Percentiles rank a stretch among this genome's conserved stretches.
Conservation (phyloP, 352 stramenopile genomes). For the Phytophthora uliginosa region DNA sequence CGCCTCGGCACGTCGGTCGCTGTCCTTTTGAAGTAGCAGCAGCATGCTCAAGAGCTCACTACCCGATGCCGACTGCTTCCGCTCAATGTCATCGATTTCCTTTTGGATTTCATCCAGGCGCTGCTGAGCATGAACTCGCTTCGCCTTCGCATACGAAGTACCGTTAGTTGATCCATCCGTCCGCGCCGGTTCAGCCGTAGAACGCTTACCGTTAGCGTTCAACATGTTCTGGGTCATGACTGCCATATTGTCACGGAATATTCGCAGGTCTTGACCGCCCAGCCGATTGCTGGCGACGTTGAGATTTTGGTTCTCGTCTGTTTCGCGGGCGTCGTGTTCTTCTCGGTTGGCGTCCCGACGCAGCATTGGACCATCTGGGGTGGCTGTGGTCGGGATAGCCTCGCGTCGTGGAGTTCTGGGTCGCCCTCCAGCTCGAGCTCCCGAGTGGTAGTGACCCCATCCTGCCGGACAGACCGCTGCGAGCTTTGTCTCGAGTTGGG, state of each 20-base stretch:
- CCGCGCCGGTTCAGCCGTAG: background rate
- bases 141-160: background rate
- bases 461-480: background rate
- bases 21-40: conserved; percentile 9
- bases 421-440: no score
- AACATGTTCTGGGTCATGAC: background rate
- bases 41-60: conserved; percentile 6
- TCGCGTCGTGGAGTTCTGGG: background rate
- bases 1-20: background rate
- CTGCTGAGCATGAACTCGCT: background rate
- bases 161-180: background rate
- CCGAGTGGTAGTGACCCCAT: background rate
- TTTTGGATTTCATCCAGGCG: background rate
- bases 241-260: conserved; percentile 3
- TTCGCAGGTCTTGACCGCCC: conserved; percentile 4
- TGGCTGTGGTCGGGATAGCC: background rate
- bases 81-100: background rate
- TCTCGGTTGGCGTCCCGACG: background rate
- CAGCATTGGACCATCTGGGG: background rate
- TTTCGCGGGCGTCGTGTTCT: background rate
- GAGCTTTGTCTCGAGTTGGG: background rate
- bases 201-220: conserved; percentile 6
- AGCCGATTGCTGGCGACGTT: background rate
- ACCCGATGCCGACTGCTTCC: background rate
- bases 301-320: background rate